Conservation (phyloP, 495 filamentous ascomycete genomes). For the Hypoxylon cercidicola region DNA sequence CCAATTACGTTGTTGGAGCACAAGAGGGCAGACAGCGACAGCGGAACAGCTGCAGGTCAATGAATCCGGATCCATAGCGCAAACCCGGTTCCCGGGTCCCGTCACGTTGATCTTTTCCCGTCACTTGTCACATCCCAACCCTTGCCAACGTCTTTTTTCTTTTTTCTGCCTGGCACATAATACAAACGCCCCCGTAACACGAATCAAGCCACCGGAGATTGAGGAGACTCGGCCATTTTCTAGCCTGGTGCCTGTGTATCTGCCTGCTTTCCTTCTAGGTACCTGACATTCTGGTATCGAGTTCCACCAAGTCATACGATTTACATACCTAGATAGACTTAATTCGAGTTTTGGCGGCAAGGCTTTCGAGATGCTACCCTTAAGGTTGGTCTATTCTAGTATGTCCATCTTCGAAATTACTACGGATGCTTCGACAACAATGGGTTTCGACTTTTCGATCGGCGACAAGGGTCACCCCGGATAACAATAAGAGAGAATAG, state of each 20-base stretch:
- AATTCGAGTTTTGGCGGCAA: slow-evolving; percentile 10
- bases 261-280: background rate
- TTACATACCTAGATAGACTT: too few species aligned
- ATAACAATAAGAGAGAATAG: slow-evolving; percentile 4
- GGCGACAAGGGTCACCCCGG: slow-evolving; percentile 23
- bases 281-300: background rate
- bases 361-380: background rate
- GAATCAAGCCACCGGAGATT: slow-evolving; percentile 18
- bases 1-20: slow-evolving; percentile 37
- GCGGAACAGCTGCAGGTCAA: slow-evolving; percentile 43
- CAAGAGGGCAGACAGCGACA: slow-evolving; percentile 41
- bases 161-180: slow-evolving; percentile 23
- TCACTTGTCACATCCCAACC: slow-evolving; percentile 37
- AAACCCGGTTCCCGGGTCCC: slow-evolving; percentile 39
- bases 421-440: slow-evolving; percentile 1
- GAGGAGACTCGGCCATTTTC: slow-evolving; percentile 16
- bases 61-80: slow-evolving; percentile 43
- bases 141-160: slow-evolving; percentile 30
- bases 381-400: slow-evolving; percentile 1
- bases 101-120: slow-evolving; percentile 36
- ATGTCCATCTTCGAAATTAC: slow-evolving; percentile 14
- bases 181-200: slow-evolving; percentile 16
- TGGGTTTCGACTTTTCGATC: slow-evolving; percentile 30
- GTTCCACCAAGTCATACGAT: slow-evolving; percentile 6
- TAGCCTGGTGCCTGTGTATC: slow-evolving; percentile 19